Base-by-base conservation (phyloP, 257 asterid species). In the Anisodus tanguticus region DNA sequence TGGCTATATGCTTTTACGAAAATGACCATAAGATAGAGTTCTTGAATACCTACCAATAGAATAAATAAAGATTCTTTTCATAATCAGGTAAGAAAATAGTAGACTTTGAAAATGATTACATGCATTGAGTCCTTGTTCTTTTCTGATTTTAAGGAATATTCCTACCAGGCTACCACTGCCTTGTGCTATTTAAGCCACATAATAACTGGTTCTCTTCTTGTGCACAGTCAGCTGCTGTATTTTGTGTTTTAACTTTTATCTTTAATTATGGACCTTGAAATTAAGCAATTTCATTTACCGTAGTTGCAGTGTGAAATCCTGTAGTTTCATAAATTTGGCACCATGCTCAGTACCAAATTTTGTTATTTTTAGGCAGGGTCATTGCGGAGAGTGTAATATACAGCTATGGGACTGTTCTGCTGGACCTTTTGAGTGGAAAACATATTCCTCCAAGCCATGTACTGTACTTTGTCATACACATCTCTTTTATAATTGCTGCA, bases 381-480 rank as follows among this genome's bases (percentile, higher is more conserved):
- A 95, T 95, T 54, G 94, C 97, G 31, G 98, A 93, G 86, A 93
- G 98, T 87, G 97, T 95, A 88, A 88, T 95, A 83, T 95, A 92
- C 92, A 95, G 98, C 87, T 95, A 91, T 54, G 98, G 98, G 85
- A 95, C 97, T 77, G 92, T 95, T 88, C 94, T 94, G 84, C 90
- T 94, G 80, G 98, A 92, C 90, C 98, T 94, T 83, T 85, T 94
- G 92, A 94, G 95, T 47, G 98, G 97, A 89, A 94, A 94, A 85
- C 98, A 94, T 85, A 93, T 94, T 64, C 98, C 98, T 15, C 98
- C 98, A 51, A 93, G 97, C 88, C 98, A 92, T 83, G 97, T 94
- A 90, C 58, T 6, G 35, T 37, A 45, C 9, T 54, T 58, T 9
- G 31, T 35, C 68, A 62, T 62, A 19, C 37, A 22, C 68, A 8